Percentiles rank a stretch among this genome's conserved stretches.
Conservation (phyloP, 305 asterid genomes). For the Rubia tinctorum region DNA sequence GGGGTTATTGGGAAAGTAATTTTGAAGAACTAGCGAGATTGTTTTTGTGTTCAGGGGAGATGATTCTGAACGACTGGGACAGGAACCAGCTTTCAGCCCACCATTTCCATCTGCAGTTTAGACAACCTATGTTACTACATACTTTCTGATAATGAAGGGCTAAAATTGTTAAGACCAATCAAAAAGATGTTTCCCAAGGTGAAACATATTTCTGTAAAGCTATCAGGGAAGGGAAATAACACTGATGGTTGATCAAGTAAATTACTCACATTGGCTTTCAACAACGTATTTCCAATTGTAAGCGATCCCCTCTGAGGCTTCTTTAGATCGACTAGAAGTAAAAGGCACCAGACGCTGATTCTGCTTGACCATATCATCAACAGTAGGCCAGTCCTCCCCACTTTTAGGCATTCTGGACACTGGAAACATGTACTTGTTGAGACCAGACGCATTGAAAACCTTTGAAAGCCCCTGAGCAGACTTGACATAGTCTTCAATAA, state of each 20-base stretch:
- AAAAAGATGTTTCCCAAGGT: not conserved
- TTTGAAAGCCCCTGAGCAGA: conserved; percentile 57
- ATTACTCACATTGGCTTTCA: conserved; percentile 78
- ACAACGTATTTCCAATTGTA: conserved; percentile 85
- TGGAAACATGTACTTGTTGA: conserved; percentile 63
- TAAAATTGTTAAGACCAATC: not conserved
- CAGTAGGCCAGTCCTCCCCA: conserved; percentile 86
- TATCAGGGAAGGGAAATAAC: no score
- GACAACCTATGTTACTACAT: not conserved
- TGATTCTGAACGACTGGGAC: conserved; percentile 77
- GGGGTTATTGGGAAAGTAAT: conserved; percentile 66
- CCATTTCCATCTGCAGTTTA: conserved; percentile 64
- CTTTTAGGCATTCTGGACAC: conserved; percentile 64
- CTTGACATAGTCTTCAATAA: conserved; percentile 78
- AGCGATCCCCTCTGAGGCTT: conserved; percentile 68
- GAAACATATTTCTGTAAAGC: not conserved
- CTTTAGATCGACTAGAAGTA: conserved; percentile 60
- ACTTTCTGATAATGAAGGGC: not conserved
- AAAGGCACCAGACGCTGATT: conserved; percentile 79
- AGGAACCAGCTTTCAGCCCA: conserved; percentile 62
- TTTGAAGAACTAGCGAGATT: conserved; percentile 63
- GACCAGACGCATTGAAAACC: conserved; percentile 79
- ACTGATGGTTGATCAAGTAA: not conserved
- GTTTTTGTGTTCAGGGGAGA: conserved; percentile 53
- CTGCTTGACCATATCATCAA: conserved; percentile 67